Conservation (phyloP, 345 rosid species). For the Eucalyptus marginata region DNA sequence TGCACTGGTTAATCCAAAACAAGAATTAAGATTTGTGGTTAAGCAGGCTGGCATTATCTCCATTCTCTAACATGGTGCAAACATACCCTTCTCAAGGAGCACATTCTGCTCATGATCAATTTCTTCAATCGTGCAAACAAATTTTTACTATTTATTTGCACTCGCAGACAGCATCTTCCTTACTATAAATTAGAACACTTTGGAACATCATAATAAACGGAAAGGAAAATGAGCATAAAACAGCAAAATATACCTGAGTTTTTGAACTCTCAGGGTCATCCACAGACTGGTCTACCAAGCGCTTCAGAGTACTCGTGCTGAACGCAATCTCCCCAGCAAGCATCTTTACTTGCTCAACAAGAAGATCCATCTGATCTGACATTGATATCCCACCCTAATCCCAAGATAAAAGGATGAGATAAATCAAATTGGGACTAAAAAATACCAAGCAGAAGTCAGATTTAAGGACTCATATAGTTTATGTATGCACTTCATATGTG, state of each 20-base stretch:
- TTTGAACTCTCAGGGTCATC: conserved; percentile 83
- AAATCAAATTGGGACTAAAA: not conserved
- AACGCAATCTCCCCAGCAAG: conserved; percentile 98
- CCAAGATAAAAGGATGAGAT: not conserved
- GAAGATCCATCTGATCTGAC: conserved; percentile 93
- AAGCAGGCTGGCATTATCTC: not conserved
- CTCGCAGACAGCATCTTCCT: not conserved
- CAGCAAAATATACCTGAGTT: conserved; percentile 39
- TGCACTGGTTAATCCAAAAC: not conserved
- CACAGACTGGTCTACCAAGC: conserved; percentile 78
- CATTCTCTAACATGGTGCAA: not conserved
- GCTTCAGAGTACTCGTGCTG: conserved; percentile 87
- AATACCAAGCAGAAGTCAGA: not conserved
- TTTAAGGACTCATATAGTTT: not conserved
- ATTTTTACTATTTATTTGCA: not conserved
- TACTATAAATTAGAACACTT: not conserved
- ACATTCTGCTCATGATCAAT: not conserved
- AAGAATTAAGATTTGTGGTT: not conserved
- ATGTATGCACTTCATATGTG: not conserved
- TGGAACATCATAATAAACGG: not conserved
- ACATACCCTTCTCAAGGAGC: not conserved
- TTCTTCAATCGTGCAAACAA: not conserved
- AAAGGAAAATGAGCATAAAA: not conserved
- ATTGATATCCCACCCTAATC: conserved; percentile 56
- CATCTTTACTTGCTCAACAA: conserved; percentile 98